Conservation (phyloP, 2,329 filamentous ascomycete genomes). For the Phoma sp. region DNA sequence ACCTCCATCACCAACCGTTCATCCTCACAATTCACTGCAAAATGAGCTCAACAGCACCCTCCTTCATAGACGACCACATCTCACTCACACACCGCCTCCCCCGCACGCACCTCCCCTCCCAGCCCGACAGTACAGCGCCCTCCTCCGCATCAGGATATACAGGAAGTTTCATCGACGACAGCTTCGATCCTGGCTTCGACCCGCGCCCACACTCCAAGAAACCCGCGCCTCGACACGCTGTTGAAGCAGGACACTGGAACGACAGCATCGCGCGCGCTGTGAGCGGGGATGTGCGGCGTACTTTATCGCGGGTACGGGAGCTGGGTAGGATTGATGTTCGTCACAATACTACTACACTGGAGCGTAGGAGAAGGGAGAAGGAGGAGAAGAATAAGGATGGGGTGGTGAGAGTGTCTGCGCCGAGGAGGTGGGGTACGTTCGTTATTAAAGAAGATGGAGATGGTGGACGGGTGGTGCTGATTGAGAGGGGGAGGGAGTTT, state of each 20-base stretch:
- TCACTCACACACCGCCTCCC: conserved; percentile 28
- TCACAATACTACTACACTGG: too few relatives aligned
- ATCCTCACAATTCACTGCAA: background rate
- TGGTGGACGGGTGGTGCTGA: conserved; percentile 36
- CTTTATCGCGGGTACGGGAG: too few relatives aligned
- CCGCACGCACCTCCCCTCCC: background rate
- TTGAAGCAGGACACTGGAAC: conserved; percentile 28
- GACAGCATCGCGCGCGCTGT: conserved; percentile 31
- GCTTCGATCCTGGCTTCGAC: conserved; percentile 23
- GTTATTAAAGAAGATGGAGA: conserved; percentile 30
- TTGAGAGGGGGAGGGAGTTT: conserved; percentile 36
- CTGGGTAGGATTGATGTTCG: too few relatives aligned
- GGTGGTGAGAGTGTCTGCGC: conserved; percentile 25
- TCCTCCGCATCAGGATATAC: conserved; percentile 24
- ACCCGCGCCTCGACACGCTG: conserved; percentile 25
- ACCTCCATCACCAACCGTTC: background rate
- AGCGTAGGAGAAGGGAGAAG: conserved; percentile 2
- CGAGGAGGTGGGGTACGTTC: conserved; percentile 31
- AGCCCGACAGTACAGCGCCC: conserved; percentile 12
- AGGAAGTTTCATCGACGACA: conserved; percentile 41
- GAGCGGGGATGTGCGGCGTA: conserved; percentile 30
- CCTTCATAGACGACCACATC: conserved; percentile 35
- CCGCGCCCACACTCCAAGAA: conserved; percentile 26
- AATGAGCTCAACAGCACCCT: conserved; percentile 28
- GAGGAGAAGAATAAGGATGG: conserved; percentile 17